Conservation (phyloP, 768 basidiomycete genomes). For the Russula sp. region DNA sequence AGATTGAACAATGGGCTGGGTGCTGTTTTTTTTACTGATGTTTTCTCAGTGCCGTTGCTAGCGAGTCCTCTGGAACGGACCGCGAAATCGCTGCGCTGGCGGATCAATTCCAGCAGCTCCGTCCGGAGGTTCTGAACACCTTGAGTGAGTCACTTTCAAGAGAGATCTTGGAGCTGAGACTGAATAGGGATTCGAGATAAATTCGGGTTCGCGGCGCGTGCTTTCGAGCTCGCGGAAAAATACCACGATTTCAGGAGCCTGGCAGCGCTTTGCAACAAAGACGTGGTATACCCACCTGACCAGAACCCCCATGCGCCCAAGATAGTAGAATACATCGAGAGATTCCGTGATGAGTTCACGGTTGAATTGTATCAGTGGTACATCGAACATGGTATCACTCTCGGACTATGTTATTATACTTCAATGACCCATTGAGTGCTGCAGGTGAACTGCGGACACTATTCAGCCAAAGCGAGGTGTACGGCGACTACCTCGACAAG, state of each 20-base stretch:
- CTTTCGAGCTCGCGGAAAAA: constrained; percentile 78
- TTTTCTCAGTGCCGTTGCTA: constrained; percentile 39
- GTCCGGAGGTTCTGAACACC: constrained; percentile 73
- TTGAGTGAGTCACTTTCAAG: constrained; percentile 50
- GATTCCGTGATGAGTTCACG: constrained; percentile 78
- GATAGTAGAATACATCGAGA: constrained; percentile 67
- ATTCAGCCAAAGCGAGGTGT: constrained; percentile 67
- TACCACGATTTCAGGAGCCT: constrained; percentile 83
- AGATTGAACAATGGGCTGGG: neutral
- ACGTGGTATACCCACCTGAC: constrained; percentile 54
- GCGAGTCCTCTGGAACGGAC: constrained; percentile 43
- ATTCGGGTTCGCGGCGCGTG: constrained; percentile 58
- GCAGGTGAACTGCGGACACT: constrained; percentile 75
- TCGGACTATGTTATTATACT: neutral
- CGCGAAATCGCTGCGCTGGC: constrained; percentile 55
- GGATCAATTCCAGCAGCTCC: constrained; percentile 61
- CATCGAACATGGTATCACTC: constrained; percentile 69
- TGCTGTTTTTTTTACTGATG: neutral
- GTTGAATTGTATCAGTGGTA: constrained; percentile 91
- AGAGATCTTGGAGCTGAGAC: neutral
- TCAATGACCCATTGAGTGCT: neutral
- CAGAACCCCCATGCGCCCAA: constrained; percentile 56
- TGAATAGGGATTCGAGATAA: constrained; percentile 41
- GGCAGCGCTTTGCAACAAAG: constrained; percentile 75
- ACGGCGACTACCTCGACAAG: constrained; percentile 57